Percentiles rank a stretch among this genome's conserved stretches.
These are phyloP conservation scores for Phytophthora aleatoria DNA, from an alignment of 352 stramenopile species.

Conservation along the genomic window DNA sequence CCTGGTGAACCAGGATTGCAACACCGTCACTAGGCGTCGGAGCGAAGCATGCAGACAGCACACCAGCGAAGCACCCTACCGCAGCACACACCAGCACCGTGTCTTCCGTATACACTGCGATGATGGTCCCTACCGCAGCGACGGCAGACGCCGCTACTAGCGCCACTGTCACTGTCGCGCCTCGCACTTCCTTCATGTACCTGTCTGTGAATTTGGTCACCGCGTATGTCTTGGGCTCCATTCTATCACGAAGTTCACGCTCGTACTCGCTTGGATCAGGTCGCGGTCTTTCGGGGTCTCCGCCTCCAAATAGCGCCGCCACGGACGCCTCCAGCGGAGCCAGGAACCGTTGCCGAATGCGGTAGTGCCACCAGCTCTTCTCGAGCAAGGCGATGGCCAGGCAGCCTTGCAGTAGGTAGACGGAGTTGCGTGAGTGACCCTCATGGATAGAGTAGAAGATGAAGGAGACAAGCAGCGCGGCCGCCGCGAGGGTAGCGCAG, in stretches of 20 bases:
- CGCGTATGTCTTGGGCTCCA: constrained; percentile 34
- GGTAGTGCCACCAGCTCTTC: constrained; percentile 68
- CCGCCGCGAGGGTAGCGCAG: constrained; percentile 15
- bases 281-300: constrained; percentile 19
- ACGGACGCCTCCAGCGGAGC: constrained; percentile 33
- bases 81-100: constrained; percentile 36
- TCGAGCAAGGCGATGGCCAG: constrained; percentile 50
- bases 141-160: constrained; percentile 23
- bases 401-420: constrained; percentile 47
- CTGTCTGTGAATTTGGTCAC: constrained; percentile 35
- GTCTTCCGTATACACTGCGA: constrained; percentile 32
- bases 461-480: constrained; percentile 29
- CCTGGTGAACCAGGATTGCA: constrained; percentile 55
- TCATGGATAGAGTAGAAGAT: constrained; percentile 50
- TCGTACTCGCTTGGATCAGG: constrained; percentile 23
- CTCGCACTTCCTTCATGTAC: constrained; percentile 27
- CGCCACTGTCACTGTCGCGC: constrained; percentile 5
- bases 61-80: constrained; percentile 30
- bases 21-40: constrained; percentile 43
- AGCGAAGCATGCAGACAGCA: constrained; percentile 52
- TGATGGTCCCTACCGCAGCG: constrained; percentile 8
- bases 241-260: constrained; percentile 26
- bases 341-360: constrained; percentile 63
- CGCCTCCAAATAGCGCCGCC: constrained; percentile 15
- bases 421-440: constrained; percentile 31